Conservation (phyloP, 371 early-diverging fungal genomes). For the Mortierella sp. region DNA sequence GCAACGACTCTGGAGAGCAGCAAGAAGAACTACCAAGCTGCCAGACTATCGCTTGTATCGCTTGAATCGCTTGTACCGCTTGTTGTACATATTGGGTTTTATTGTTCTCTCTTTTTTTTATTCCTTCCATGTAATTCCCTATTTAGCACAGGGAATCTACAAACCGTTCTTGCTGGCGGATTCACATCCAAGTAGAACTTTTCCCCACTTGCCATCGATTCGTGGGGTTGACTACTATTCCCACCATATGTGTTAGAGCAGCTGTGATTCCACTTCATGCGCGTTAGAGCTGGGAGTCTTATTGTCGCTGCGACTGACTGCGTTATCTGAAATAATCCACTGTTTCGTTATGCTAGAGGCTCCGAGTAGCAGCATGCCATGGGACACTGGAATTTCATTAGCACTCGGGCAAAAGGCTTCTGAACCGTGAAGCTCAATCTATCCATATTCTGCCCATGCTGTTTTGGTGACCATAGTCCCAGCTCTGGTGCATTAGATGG, state of each 20-base stretch:
- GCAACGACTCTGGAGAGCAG: no score
- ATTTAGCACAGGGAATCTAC: no score
- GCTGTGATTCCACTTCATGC: constrained; percentile 28
- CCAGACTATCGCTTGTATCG: no score
- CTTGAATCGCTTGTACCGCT: no score
- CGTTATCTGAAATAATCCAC: constrained; percentile 23
- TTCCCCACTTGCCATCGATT: background rate
- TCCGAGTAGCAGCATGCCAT: constrained; percentile 34
- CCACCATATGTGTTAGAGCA: background rate
- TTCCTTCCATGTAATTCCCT: no score
- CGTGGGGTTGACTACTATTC: background rate
- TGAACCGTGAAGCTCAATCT: constrained; percentile 11
- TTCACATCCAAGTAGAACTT: no score
- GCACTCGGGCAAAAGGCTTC: constrained; percentile 28
- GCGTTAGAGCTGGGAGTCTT: constrained; percentile 21
- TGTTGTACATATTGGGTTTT: no score
- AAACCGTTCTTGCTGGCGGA: no score
- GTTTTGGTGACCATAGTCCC: constrained; percentile 10
- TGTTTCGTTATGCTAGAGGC: constrained; percentile 30
- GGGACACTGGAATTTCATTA: constrained; percentile 27
- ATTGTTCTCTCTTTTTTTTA: no score
- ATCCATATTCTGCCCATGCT: background rate
- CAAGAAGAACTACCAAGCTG: no score
- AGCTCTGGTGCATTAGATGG: no score
- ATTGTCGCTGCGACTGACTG: constrained; percentile 6